A percentile compares a stretch with the other conserved stretches of the same genome.
phyloP scores from a whole-genome alignment of 192 early-diverging fungal genomes.

The Umbelopsis ramanniana region DNA sequence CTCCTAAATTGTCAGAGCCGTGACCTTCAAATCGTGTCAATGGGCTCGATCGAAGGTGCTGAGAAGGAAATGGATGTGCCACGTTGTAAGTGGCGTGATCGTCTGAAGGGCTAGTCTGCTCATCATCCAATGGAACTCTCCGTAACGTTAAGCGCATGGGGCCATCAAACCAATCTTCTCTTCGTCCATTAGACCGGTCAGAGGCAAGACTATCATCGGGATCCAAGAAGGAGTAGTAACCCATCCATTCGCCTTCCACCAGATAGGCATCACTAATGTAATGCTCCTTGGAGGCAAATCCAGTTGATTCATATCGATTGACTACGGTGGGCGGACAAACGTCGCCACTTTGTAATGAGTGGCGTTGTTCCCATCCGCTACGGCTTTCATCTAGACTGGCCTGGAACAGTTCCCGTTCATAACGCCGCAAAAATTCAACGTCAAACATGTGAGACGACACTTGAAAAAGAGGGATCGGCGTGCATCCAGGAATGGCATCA shows the following conservation, averaged over 20 bases:
- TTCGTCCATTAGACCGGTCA: constrained; percentile 8
- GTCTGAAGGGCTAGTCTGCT: background rate
- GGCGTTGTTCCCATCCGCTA: constrained; percentile 15
- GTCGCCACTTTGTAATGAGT: background rate
- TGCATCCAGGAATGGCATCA: constrained; percentile 32
- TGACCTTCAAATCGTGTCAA: constrained; percentile 41
- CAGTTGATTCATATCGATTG: constrained; percentile 31
- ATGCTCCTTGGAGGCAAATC: constrained; percentile 28
- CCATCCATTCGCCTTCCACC: constrained; percentile 46
- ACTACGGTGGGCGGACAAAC: background rate
- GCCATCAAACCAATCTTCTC: constrained; percentile 43
- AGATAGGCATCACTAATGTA: constrained; percentile 41
- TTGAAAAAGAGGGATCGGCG: constrained; percentile 34
- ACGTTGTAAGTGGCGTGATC: constrained; percentile 13
- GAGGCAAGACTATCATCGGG: constrained; percentile 24
- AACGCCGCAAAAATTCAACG: constrained; percentile 40
- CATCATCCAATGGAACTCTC: constrained; percentile 35
- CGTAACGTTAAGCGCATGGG: constrained; percentile 39
- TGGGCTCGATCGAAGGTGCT: constrained; percentile 29
- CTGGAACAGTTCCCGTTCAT: constrained; percentile 32
- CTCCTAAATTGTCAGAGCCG: constrained; percentile 37
- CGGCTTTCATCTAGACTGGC: constrained; percentile 1
- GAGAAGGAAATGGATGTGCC: constrained; percentile 28
- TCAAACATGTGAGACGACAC: constrained; percentile 35
- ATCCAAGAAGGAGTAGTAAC: constrained; percentile 44